Evolutionary conservation across 495 filamentous ascomycete species (phyloP).

Genomic region (Penicillium paxilli): DNA sequence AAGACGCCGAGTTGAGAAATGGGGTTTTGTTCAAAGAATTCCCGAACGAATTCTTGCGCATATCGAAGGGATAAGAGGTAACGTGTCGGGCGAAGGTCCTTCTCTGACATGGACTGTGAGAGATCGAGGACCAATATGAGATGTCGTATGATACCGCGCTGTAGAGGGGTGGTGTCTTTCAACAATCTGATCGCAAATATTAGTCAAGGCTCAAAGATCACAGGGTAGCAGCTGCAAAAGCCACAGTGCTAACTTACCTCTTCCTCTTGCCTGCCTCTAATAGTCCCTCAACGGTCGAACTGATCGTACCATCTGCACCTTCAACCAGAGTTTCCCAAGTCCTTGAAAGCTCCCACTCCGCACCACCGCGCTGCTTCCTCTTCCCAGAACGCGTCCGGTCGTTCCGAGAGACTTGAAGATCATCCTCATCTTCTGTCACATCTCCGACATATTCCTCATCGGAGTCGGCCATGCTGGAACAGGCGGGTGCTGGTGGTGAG

Average conservation of each 20-base stretch:
- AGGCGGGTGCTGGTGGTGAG: background rate
- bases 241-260: constrained; percentile 48
- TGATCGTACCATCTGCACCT: constrained; percentile 73
- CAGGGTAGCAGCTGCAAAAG: no score
- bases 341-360: constrained; percentile 56
- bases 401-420: constrained; percentile 53
- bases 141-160: constrained; percentile 95
- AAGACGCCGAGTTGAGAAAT: constrained; percentile 92
- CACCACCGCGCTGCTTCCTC: constrained; percentile 56
- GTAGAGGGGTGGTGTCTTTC: constrained; percentile 89
- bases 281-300: constrained; percentile 64
- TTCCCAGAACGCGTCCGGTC: constrained; percentile 39
- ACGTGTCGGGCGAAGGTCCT: constrained; percentile 85
- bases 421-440: constrained; percentile 81
- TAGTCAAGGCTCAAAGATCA: background rate
- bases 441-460: constrained; percentile 83
- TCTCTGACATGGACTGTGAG: constrained; percentile 90
- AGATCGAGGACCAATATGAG: constrained; percentile 91
- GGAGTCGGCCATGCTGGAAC: constrained; percentile 50
- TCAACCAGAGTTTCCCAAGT: constrained; percentile 69
- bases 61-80: constrained; percentile 81
- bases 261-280: constrained; percentile 73
- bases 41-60: constrained; percentile 82
- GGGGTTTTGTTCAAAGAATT: constrained; percentile 99
- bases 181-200: constrained; percentile 59